phyloP scores from a whole-genome alignment of 2,329 filamentous ascomycete genomes.

The Diaporthe sp. region DNA sequence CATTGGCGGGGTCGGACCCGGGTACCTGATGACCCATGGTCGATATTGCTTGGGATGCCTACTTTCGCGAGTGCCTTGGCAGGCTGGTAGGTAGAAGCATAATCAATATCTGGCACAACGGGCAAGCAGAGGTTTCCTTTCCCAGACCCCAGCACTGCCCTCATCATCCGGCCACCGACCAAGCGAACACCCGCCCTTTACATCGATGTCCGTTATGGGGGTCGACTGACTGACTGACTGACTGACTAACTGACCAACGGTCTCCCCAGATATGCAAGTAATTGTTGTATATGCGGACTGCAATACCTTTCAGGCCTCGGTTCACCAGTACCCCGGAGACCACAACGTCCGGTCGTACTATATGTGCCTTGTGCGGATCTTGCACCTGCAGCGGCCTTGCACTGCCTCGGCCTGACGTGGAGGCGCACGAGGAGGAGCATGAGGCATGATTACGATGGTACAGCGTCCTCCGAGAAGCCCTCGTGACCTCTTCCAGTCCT shows the following conservation, averaged over 20 bases:
- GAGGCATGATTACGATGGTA: not conserved
- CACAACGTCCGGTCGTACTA: not conserved
- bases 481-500: constrained; percentile 5
- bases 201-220: not conserved
- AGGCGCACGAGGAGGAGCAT: not conserved
- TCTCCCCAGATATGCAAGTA: not conserved
- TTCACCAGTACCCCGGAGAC: not conserved
- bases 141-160: too few relatives aligned
- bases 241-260: not conserved
- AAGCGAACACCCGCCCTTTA: not conserved
- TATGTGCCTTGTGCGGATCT: not conserved
- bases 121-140: not conserved
- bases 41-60: not conserved
- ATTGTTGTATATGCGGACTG: not conserved
- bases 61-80: too few relatives aligned
- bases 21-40: constrained; percentile 5
- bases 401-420: constrained; percentile 2
- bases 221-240: not conserved
- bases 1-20: constrained; percentile 23
- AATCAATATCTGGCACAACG: not conserved
- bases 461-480: not conserved
- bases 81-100: not conserved
- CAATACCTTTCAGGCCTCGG: not conserved
- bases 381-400: not conserved
- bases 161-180: not conserved